Percentiles rank a stretch among this genome's conserved stretches.
These are phyloP conservation scores for Cubamyces lactineus DNA, from an alignment of 768 basidiomycete species.

Conservation along the genomic window DNA sequence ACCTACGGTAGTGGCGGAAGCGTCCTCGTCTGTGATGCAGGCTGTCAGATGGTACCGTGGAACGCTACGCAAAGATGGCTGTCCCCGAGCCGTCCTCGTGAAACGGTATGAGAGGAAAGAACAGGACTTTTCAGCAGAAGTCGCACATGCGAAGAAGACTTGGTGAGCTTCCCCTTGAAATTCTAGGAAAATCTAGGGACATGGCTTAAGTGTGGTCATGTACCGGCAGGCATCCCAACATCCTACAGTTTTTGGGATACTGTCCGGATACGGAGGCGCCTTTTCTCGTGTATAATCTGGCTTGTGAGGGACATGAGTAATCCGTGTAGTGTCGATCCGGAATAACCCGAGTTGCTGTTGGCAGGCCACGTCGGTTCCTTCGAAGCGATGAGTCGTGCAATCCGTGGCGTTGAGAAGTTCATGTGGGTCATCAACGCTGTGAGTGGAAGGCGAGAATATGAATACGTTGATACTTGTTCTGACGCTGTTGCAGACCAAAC, in stretches of 20 bases:
- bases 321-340: neutral
- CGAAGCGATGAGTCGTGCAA: neutral
- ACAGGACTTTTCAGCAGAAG: neutral
- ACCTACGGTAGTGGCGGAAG: neutral
- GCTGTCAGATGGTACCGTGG: neutral
- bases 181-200: neutral
- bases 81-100: neutral
- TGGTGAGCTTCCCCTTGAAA: neutral
- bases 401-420: neutral
- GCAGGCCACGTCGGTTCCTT: conserved; percentile 12
- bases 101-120: conserved; percentile 1
- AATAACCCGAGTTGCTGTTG: neutral
- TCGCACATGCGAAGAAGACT: conserved; percentile 4
- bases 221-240: conserved; percentile 9
- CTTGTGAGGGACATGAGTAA: neutral
- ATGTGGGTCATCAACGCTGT: conserved; percentile 11
- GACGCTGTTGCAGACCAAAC: neutral
- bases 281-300: conserved; percentile 3
- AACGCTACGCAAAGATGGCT: neutral
- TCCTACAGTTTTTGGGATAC: neutral
- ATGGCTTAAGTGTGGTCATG: neutral
- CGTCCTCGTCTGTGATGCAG: too few species aligned
- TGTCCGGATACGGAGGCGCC: neutral
- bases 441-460: neutral
- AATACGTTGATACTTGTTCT: neutral